Evolutionary conservation across 306 rosid genomes (phyloP).

Genomic region (Inga oerstediana): DNA sequence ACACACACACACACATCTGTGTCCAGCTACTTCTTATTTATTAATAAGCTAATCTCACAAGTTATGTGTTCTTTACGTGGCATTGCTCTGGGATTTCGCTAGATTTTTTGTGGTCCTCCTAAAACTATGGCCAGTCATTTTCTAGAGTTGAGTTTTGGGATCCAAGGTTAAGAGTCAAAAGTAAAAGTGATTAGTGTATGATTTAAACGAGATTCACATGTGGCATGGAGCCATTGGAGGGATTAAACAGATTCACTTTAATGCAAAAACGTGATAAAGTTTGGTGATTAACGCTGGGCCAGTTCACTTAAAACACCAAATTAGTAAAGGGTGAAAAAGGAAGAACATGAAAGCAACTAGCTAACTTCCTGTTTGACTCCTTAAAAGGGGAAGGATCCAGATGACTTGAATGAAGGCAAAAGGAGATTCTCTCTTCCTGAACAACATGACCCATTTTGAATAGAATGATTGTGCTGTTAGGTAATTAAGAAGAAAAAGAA

Average conservation of each 20-base stretch:
- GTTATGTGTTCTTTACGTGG: not conserved
- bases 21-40: not conserved
- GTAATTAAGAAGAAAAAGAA: not conserved
- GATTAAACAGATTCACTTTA: constrained; percentile 16
- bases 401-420: constrained; percentile 18
- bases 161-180: constrained; percentile 29
- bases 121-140: not conserved
- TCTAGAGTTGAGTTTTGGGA: constrained; percentile 25
- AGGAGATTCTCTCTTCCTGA: constrained; percentile 40
- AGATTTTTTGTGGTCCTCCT: not conserved
- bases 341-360: constrained; percentile 42
- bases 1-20: not conserved
- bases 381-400: constrained; percentile 16
- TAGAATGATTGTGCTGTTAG: constrained; percentile 33
- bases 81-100: not conserved
- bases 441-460: constrained; percentile 26
- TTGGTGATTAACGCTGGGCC: constrained; percentile 22
- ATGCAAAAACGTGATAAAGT: constrained; percentile 32
- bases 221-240: not conserved
- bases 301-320: constrained; percentile 39
- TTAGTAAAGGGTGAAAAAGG: constrained; percentile 23
- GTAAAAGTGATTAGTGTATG: not conserved
- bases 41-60: not conserved
- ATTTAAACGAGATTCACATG: constrained; percentile 18
- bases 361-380: constrained; percentile 52